phyloP scores from a whole-genome alignment of 75 land plant genomes.

The Picea glauca region DNA sequence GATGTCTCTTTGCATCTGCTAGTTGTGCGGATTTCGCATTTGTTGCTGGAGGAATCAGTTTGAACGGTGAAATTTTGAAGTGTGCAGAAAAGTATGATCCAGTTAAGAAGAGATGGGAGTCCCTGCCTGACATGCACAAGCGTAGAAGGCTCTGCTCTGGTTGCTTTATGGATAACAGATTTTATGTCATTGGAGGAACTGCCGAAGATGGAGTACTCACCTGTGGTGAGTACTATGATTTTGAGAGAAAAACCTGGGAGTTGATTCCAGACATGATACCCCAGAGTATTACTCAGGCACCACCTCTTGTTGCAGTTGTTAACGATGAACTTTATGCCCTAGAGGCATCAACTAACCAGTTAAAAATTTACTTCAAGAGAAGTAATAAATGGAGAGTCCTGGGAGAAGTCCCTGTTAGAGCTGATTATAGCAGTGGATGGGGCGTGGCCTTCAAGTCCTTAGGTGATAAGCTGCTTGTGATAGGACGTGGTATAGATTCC shows the following conservation, averaged over 20 bases:
- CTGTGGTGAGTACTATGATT: slow-evolving; percentile 59
- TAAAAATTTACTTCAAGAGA: slow-evolving; percentile 47
- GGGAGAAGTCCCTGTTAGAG: slow-evolving; percentile 48
- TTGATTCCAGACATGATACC: slow-evolving; percentile 49
- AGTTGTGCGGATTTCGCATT: slow-evolving; percentile 44
- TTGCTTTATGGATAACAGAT: slow-evolving; percentile 54
- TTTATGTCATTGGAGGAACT: slow-evolving; percentile 69
- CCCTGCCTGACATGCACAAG: slow-evolving; percentile 49
- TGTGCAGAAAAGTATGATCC: slow-evolving; percentile 59
- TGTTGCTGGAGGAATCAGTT: slow-evolving; percentile 61
- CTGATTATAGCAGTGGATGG: slow-evolving; percentile 57
- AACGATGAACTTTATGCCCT: slow-evolving; percentile 61
- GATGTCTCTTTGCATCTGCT: slow-evolving; percentile 72
- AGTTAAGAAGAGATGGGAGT: slow-evolving; percentile 35
- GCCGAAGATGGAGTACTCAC: slow-evolving; percentile 21
- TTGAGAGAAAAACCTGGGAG: slow-evolving; percentile 33
- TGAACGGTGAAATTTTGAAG: slow-evolving; percentile 11
- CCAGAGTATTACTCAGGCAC: slow-evolving; percentile 25
- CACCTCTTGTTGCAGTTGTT: slow-evolving; percentile 69
- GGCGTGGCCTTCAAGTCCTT: slow-evolving; percentile 74
- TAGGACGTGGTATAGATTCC: slow-evolving; percentile 23
- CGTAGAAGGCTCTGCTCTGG: slow-evolving; percentile 62
- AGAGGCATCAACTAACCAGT: slow-evolving; percentile 41
- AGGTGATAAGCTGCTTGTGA: slow-evolving; percentile 48
- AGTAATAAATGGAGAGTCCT: slow-evolving; percentile 53